A percentile compares a stretch with the other conserved stretches of the same genome.
These are phyloP conservation scores for Cryphonectria japonica DNA, from an alignment of 2,329 filamentous ascomycete species.

Conservation along the genomic window DNA sequence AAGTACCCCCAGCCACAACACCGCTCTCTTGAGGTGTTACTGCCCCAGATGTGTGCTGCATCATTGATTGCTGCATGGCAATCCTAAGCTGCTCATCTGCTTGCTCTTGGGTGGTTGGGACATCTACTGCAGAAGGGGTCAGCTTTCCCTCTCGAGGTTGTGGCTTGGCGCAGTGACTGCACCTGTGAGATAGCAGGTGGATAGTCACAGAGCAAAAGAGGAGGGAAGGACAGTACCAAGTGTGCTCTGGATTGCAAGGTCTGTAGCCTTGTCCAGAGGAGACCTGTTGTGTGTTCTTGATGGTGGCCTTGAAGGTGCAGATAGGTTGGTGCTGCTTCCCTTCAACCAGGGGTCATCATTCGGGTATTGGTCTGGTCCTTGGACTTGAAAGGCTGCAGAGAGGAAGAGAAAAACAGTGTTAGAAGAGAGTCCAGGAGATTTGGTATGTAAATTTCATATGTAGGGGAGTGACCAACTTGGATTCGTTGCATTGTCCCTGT, in stretches of 20 bases:
- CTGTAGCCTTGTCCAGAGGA: constrained; percentile 56
- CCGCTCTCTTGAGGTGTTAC: constrained; percentile 54
- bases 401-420: not conserved
- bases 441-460: not conserved
- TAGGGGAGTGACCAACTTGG: constrained; percentile 22
- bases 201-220: not conserved
- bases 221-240: constrained; percentile 42
- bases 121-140: constrained; percentile 24
- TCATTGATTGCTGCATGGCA: constrained; percentile 12
- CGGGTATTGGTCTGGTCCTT: constrained; percentile 23
- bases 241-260: constrained; percentile 49
- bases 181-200: not conserved
- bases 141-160: constrained; percentile 29
- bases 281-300: constrained; percentile 62
- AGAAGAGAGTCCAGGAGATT: not conserved
- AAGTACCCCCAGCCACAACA: constrained; percentile 43
- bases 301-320: constrained; percentile 63
- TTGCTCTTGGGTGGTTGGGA: constrained; percentile 42
- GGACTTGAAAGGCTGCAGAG: constrained; percentile 22
- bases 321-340: constrained; percentile 41
- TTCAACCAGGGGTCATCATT: constrained; percentile 17
- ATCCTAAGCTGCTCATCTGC: constrained; percentile 57
- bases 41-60: constrained; percentile 47
- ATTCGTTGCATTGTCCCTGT: constrained; percentile 24
- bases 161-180: constrained; percentile 22